Conservation (phyloP, 257 asterid species). For the Lycium ferocissimum region DNA sequence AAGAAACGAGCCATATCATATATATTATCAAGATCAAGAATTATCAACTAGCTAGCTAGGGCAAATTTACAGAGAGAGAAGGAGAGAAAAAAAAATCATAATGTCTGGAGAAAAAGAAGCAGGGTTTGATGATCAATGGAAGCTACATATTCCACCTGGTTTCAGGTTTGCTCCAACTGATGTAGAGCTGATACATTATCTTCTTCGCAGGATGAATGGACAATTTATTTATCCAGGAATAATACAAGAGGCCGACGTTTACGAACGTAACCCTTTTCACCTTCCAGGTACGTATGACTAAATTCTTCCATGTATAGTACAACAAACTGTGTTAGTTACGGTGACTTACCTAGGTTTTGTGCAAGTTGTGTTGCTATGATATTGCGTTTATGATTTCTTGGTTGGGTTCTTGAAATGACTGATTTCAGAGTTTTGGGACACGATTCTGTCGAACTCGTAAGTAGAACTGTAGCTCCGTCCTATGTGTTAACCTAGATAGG, state of each 20-base stretch:
- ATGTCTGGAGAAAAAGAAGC: slow-evolving; percentile 6
- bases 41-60: background rate
- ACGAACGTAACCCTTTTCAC: background rate
- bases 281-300: slow-evolving; percentile 4
- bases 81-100: background rate
- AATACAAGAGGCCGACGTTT: background rate
- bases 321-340: too few relatives aligned
- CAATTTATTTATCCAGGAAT: background rate
- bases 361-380: background rate
- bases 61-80: background rate
- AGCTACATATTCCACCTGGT: background rate
- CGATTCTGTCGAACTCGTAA: too few relatives aligned
- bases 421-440: too few relatives aligned
- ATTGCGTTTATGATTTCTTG: too few relatives aligned
- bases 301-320: background rate
- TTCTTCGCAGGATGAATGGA: background rate
- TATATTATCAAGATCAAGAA: background rate
- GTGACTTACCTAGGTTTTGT: background rate
- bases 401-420: too few relatives aligned
- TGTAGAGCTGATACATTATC: slow-evolving; percentile 10
- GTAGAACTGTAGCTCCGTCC: too few relatives aligned
- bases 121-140: background rate
- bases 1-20: background rate
- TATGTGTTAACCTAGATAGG: too few relatives aligned
- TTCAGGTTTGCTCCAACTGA: slow-evolving; percentile 15